Evolutionary conservation across 2,329 filamentous ascomycete genomes (phyloP), one percentile per base, ranked within the genome.

Genomic region (Apiospora rasikravindrae): DNA sequence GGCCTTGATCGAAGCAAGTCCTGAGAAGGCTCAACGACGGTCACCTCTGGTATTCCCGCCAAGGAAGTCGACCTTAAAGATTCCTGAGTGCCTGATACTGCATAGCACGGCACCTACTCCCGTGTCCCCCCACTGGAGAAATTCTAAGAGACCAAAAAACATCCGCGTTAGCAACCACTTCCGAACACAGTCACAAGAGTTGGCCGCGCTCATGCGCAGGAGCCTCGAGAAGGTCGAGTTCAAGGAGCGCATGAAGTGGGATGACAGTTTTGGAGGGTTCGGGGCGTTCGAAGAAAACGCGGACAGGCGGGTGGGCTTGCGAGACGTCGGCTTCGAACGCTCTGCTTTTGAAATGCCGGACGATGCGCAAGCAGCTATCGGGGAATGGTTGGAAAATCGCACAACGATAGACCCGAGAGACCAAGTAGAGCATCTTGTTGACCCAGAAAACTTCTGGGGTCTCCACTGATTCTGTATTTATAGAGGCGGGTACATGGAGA

Each of bases 11-110:
- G 44, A 5, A 49, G 42, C 1, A 13, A 16, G 3, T 3, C 44
- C 44, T 6, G 47, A 69, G 33, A 24, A 14, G 33, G 22, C 33
- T 14, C 82, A 84, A 5, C 81, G 83, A 2, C 86, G 83, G 71
- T 83, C 83, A 4, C 81, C 83, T 53, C 78, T 89, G 11, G 69
- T 81, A 26, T 90, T 87, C 72, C 88, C 88, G 0, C 85, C 88
- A 0, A 77, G 81, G 2, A 71, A 77, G 3, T 88, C 86, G 0
- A 84, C 81, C 1, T 83, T 89, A 19, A 84, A 82, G 73, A 83
- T 90, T 5, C 88, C 88, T 2, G 79, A 85, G 51, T 81, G 84
- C 0, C 77, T 90, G 13, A 77, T 90, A 0, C 74, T 90, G 44
- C 82, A 89, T 76, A 84, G 86, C 61, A 76, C 79, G 0, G 72